Evolutionary conservation across 2,329 filamentous ascomycete genomes (phyloP).

Genomic region (Claviceps humidiphila): DNA sequence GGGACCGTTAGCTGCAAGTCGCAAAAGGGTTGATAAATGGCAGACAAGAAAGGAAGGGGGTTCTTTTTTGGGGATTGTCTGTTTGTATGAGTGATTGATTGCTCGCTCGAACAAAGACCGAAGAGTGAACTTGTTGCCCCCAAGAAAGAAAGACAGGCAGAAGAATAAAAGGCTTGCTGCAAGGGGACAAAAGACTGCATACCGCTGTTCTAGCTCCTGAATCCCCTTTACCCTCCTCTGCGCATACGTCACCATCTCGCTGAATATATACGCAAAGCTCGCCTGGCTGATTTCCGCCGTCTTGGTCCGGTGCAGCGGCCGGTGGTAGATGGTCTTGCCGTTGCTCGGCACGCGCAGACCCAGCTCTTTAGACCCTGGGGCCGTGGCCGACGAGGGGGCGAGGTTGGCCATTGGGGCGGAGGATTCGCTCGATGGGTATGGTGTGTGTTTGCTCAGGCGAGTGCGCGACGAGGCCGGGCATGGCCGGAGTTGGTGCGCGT

Average conservation of each 20-base stretch:
- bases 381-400: constrained; percentile 22
- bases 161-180: too few relatives aligned
- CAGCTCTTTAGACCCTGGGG: constrained; percentile 30
- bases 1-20: not conserved
- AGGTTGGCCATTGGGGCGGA: constrained; percentile 35
- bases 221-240: constrained; percentile 84
- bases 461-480: not conserved
- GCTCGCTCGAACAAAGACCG: too few relatives aligned
- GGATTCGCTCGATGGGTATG: not conserved
- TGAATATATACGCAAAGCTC: constrained; percentile 91
- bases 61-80: not conserved
- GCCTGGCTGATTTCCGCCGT: constrained; percentile 82
- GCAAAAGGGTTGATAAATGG: too few relatives aligned
- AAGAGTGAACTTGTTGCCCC: too few relatives aligned
- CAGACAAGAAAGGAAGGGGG: not conserved
- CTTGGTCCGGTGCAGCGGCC: constrained; percentile 80
- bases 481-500: not conserved
- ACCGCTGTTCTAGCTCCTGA: constrained; percentile 86
- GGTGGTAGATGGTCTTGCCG: constrained; percentile 96
- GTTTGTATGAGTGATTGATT: too few relatives aligned
- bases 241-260: constrained; percentile 92
- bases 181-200: constrained; percentile 5
- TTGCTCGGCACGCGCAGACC: constrained; percentile 80
- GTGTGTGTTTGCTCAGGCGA: not conserved
- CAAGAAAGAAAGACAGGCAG: too few relatives aligned